Percentiles rank a stretch among this genome's conserved stretches.
These are phyloP conservation scores for Stagonosporopsis vannaccii DNA, from an alignment of 2,329 filamentous ascomycete species.

Conservation along the genomic window DNA sequence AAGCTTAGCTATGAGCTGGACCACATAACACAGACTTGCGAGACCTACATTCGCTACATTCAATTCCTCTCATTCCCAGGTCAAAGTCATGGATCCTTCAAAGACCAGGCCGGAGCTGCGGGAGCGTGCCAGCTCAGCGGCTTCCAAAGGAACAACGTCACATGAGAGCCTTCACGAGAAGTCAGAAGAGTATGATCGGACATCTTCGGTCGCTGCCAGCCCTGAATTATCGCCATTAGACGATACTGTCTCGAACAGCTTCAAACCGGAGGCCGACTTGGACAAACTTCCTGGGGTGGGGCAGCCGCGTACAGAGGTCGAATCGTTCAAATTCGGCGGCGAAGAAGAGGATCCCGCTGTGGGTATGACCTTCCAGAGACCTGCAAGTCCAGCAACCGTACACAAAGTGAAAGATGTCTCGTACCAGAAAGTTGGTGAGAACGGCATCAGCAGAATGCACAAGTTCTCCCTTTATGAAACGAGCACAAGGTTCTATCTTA, in stretches of 20 bases:
- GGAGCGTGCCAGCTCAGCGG: slow-evolving; percentile 36
- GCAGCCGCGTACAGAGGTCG: slow-evolving; percentile 38
- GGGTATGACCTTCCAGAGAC: slow-evolving; percentile 49
- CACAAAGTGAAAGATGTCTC: slow-evolving; percentile 49
- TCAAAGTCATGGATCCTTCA: slow-evolving; percentile 29
- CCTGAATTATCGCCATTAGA: slow-evolving; percentile 32
- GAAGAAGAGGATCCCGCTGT: slow-evolving; percentile 52
- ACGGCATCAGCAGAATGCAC: slow-evolving; percentile 72
- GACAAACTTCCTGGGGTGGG: slow-evolving; percentile 38
- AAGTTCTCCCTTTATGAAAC: slow-evolving; percentile 99
- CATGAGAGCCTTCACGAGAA: slow-evolving; percentile 39
- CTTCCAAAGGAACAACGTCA: slow-evolving; percentile 32
- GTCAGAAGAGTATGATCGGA: slow-evolving; percentile 35
- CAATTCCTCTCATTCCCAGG: not conserved
- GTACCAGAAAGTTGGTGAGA: slow-evolving; percentile 53
- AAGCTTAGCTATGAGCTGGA: slow-evolving; percentile 6
- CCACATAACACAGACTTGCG: slow-evolving; percentile 7
- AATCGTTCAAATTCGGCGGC: slow-evolving; percentile 48
- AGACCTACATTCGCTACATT: slow-evolving; percentile 3
- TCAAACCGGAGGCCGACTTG: slow-evolving; percentile 42
- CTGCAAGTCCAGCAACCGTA: slow-evolving; percentile 48
- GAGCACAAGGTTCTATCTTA: slow-evolving; percentile 89
- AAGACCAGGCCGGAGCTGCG: slow-evolving; percentile 28
- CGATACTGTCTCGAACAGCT: slow-evolving; percentile 36
- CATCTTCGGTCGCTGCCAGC: slow-evolving; percentile 36